Evolutionary conservation across 768 basidiomycete species (phyloP).

Genomic region (Dioszegia crocea): DNA sequence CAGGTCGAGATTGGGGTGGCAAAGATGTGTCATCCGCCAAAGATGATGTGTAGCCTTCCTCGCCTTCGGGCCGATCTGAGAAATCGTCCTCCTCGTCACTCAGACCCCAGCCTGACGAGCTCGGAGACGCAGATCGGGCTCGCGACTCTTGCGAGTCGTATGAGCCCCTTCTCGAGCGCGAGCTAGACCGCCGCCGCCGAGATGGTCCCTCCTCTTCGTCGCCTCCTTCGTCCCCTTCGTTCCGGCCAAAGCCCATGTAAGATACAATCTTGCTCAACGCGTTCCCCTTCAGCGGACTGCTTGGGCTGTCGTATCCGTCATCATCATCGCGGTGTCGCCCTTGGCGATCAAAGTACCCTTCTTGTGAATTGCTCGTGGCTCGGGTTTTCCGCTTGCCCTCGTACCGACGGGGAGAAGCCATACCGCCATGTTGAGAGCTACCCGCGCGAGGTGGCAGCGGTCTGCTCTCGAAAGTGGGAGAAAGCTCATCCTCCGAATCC

Average conservation of each 20-base stretch:
- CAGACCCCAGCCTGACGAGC: slow-evolving; percentile 49
- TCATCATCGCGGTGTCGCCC: slow-evolving; percentile 4
- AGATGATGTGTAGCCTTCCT: slow-evolving; percentile 48
- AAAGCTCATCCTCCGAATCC: slow-evolving; percentile 39
- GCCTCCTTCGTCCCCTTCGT: slow-evolving; percentile 29
- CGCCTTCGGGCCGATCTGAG: slow-evolving; percentile 36
- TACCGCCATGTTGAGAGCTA: slow-evolving; percentile 3
- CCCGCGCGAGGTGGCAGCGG: slow-evolving; percentile 7
- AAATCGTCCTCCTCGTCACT: slow-evolving; percentile 39
- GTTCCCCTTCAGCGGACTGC: slow-evolving; percentile 22
- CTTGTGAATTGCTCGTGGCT: slow-evolving; percentile 4
- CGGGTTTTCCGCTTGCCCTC: slow-evolving; percentile 18
- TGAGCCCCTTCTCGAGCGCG: slow-evolving; percentile 28
- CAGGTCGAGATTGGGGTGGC: slow-evolving; percentile 49
- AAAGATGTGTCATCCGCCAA: slow-evolving; percentile 48
- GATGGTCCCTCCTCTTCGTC: slow-evolving; percentile 33
- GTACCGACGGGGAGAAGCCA: slow-evolving; percentile 8
- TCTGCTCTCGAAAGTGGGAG: slow-evolving; percentile 3
- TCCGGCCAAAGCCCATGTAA: slow-evolving; percentile 36
- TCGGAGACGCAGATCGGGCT: slow-evolving; percentile 18
- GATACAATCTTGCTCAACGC: slow-evolving; percentile 34
- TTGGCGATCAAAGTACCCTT: slow-evolving; percentile 26
- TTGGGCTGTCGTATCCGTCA: slow-evolving; percentile 7
- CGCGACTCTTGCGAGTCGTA: slow-evolving; percentile 22
- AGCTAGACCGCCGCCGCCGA: slow-evolving; percentile 24